Base-by-base conservation (phyloP, 306 rosid species). In the Sesbania bispinosa region DNA sequence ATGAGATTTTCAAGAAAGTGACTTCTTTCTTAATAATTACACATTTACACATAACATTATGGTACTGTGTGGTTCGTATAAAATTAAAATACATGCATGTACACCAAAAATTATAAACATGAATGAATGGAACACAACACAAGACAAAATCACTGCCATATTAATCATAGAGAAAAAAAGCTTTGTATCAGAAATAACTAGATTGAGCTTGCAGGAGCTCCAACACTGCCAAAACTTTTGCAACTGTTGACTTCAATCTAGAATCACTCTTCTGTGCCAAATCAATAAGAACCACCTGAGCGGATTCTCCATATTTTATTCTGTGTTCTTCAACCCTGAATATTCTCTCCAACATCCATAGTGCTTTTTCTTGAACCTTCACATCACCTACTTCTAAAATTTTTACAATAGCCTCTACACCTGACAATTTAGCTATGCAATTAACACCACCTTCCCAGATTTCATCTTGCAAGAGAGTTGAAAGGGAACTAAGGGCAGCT, bases 341-440 rank as follows among this genome's bases (percentile, higher is more conserved):
- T 73, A 91, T 80, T 79, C 92, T 83, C 82, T 86, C 96, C 71
- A 91, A 76, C 69, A 91, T 87, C 96, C 96, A 84, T 5, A 87
- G 51, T 26, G 89, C 91, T 67, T 82, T 88, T 79, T 88, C 88
- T 81, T 87, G 86, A 47, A 86, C 82, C 77, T 81, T 83, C 38
- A 36, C 43, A 68, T 83, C 76, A 53, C 85, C 82, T 2, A 70
- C 76, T 71, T 84, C 90, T 24, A 88, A 47, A 48, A 77, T 78
- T 58, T 76, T 86, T 10, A 88, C 48, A 67, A 85, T 78, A 43
- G 84, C 85, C 35, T 77, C 73, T 29, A 91, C 83, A 11, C 95
- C 90, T 2, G 82, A 74, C 57, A 66, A 55, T 76, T 86, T 83
- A 30, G 80, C 88, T 23, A 91, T 70, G 82, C 67, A 88, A 13